Percentiles rank a stretch among this genome's conserved stretches.
These are phyloP conservation scores for Penicillium bialowiezense DNA, from an alignment of 495 filamentous ascomycete species.

Conservation along the genomic window DNA sequence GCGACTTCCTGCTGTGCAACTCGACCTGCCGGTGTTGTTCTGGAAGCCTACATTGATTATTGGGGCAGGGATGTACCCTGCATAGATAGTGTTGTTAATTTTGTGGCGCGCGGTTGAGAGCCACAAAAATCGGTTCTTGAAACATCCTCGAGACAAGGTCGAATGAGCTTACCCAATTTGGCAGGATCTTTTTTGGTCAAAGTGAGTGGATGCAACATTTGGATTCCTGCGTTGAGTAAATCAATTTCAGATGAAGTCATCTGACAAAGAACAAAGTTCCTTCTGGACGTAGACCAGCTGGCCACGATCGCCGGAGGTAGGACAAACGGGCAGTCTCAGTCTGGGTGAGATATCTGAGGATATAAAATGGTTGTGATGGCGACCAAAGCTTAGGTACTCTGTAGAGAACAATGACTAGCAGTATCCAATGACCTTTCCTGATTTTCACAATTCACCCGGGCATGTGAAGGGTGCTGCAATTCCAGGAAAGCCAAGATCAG, in stretches of 20 bases:
- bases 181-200: background rate
- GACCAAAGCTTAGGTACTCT: too few species aligned
- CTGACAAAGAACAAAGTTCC: background rate
- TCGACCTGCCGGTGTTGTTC: background rate
- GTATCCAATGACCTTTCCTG: too few species aligned
- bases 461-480: too few species aligned
- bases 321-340: slow-evolving; percentile 8
- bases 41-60: background rate
- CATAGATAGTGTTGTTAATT: background rate
- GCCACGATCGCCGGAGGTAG: background rate
- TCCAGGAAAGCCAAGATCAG: too few species aligned
- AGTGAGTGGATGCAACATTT: background rate
- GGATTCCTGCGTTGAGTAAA: too few species aligned
- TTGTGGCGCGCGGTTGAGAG: slow-evolving; percentile 4
- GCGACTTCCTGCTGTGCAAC: background rate
- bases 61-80: background rate
- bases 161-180: background rate
- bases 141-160: background rate
- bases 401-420: too few species aligned
- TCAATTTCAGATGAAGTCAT: too few species aligned
- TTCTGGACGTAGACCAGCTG: background rate
- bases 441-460: too few species aligned
- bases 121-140: slow-evolving; percentile 11
- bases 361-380: too few species aligned
- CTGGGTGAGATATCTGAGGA: too few species aligned